Evolutionary conservation across 2,329 filamentous ascomycete species (phyloP), one percentile per base, ranked within the genome.

Genomic region (Aspergillus novoparasiticus): DNA sequence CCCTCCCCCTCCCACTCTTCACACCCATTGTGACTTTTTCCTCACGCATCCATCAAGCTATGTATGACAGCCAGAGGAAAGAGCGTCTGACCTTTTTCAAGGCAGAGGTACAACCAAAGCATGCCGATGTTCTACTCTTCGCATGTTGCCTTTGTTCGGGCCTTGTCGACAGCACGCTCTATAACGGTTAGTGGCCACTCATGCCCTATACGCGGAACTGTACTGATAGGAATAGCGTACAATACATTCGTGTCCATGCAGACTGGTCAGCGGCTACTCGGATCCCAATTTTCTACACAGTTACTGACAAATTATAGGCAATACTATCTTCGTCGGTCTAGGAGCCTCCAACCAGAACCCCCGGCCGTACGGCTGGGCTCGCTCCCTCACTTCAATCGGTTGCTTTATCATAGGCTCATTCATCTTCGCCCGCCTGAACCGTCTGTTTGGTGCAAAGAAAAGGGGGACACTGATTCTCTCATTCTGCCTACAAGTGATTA

Each of bases 311-410:
- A 1, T 3, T 30, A 14, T 46, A 75, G 78, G 79, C 59, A 81
- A 80, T 58, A 80, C 78, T 21, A 79, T 81, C 53, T 81, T 81
- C 65, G 71, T 80, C n/a, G 78, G 78, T 12, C 71, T 81, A 16
- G 79, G 79, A 4, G 75, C 78, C 0, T 79, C 78, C 0, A 73
- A 76, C 30, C 78, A 80, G 56, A 79, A 80, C 57, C 74, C 72
- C 39, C 76, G 68, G 46, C 76, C 77, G 2, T 81, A 75, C 62
- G 79, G 79, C 60, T 82, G 80, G 80, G 76, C 77, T 19, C 77
- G 79, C 19, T 82, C 80, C 14, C 73, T 82, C 23, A 78, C 75
- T 50, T 81, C 80, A 3, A 80, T 82, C 65, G 76, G 74, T 19
- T 81, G 76, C 63, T 82, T 82, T 65, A 66, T 75, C 41, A 57